phyloP scores from a whole-genome alignment of 768 basidiomycete species.

The Leucocoprinus leucothites region DNA sequence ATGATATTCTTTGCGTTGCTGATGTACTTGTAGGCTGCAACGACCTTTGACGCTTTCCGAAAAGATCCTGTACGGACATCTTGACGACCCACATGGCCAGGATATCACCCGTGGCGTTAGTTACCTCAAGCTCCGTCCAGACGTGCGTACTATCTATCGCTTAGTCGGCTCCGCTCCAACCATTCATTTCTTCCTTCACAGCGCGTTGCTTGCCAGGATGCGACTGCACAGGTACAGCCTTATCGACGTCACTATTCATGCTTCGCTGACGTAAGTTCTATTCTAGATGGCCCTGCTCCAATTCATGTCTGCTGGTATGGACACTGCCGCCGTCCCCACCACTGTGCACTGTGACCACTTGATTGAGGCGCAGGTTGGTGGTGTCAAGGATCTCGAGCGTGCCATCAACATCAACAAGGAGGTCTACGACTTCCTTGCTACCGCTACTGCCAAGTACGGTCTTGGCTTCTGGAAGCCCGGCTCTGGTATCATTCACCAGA shows the following conservation, averaged over 20 bases:
- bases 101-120: conserved; percentile 89
- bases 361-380: conserved; percentile 95
- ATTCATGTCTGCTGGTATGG: conserved; percentile 99
- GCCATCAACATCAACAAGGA: conserved; percentile 95
- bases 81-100: conserved; percentile 90
- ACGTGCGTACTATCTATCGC: conserved; percentile 91
- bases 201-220: conserved; percentile 91
- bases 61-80: conserved; percentile 97
- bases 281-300: conserved; percentile 96
- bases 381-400: conserved; percentile 89
- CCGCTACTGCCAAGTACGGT: conserved; percentile 96
- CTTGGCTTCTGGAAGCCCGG: conserved; percentile 99
- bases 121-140: conserved; percentile 97
- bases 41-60: conserved; percentile 93
- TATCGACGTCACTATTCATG: conserved; percentile 27
- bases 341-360: conserved; percentile 99
- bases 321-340: conserved; percentile 95
- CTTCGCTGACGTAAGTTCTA: conserved; percentile 48
- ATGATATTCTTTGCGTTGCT: conserved; percentile 2
- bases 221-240: conserved; percentile 70
- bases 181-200: conserved; percentile 24
- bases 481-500: conserved; percentile 98
- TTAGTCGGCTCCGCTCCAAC: conserved; percentile 25
- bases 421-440: conserved; percentile 99
- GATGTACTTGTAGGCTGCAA: conserved; percentile 54